phyloP scores from a whole-genome alignment of 2,329 filamentous ascomycete species.

The Colletotrichum kahawae region DNA sequence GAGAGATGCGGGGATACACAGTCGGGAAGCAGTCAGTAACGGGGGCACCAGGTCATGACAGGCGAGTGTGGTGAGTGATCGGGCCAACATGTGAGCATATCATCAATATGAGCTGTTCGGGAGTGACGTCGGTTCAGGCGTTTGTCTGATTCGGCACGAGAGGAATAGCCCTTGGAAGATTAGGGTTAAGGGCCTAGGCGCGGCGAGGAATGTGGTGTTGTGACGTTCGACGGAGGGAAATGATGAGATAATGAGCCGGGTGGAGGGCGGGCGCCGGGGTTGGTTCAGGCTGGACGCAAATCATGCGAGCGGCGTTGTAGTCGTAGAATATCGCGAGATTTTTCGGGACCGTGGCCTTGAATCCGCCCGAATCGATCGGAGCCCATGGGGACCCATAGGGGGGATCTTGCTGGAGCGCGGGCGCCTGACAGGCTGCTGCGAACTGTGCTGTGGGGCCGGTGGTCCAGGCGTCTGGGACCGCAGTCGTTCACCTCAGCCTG shows the following conservation, averaged over 20 bases:
- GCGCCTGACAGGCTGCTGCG: slow-evolving; percentile 2
- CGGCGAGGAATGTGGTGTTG: not conserved
- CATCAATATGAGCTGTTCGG: slow-evolving; percentile 19
- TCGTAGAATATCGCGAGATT: slow-evolving; percentile 17
- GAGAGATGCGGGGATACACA: not conserved
- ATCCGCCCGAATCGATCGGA: slow-evolving; percentile 13
- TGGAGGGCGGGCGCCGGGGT: not conserved
- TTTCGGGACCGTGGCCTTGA: slow-evolving; percentile 17
- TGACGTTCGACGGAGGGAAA: not conserved
- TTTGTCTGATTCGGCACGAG: not conserved
- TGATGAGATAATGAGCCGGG: slow-evolving; percentile 5
- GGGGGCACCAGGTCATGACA: slow-evolving; percentile 11
- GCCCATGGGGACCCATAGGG: not conserved
- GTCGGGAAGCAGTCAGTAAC: not conserved
- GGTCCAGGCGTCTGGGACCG: slow-evolving; percentile 12
- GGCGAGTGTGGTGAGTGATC: slow-evolving; percentile 17
- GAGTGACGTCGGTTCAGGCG: not conserved
- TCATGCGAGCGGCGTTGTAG: slow-evolving; percentile 12
- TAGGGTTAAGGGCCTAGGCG: not conserved
- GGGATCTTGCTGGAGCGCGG: not conserved
- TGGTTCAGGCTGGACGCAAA: not conserved
- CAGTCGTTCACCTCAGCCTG: not conserved
- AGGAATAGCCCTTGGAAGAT: not conserved
- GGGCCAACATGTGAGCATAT: slow-evolving; percentile 22
- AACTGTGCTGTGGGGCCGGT: not conserved